phyloP scores from a whole-genome alignment of 805 yeast species.

The Teunomyces lycoperdinae region DNA sequence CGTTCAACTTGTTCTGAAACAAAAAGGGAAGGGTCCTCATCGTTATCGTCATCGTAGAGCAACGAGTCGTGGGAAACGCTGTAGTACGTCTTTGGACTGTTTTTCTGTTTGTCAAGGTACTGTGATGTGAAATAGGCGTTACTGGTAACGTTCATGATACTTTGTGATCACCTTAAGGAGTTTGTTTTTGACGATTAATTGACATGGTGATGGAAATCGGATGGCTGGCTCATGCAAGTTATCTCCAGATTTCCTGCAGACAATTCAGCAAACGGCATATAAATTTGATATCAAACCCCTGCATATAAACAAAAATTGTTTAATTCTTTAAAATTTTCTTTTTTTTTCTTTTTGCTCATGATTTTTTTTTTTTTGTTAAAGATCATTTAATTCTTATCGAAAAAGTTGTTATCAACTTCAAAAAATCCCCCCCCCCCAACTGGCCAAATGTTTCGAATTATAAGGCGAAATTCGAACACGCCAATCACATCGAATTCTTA shows the following conservation, averaged over 20 bases:
- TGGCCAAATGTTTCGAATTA: neutral
- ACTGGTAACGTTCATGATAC: slow-evolving; percentile 37
- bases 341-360: too few species aligned
- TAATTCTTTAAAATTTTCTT: too few species aligned
- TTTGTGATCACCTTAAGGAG: neutral
- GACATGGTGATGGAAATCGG: neutral
- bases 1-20: neutral
- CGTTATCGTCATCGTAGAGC: neutral
- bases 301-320: too few species aligned
- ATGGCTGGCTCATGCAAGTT: slow-evolving; percentile 5
- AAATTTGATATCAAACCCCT: too few species aligned
- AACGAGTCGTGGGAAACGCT: neutral
- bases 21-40: neutral
- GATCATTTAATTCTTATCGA: too few species aligned
- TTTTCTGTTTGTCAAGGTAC: slow-evolving; percentile 26
- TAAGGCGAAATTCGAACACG: neutral
- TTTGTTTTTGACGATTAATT: neutral
- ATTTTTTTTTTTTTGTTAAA: too few species aligned
- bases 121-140: slow-evolving; percentile 39
- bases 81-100: slow-evolving; percentile 6
- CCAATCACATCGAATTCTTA: slow-evolving; percentile 28
- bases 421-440: too few species aligned
- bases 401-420: too few species aligned
- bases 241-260: too few species aligned
- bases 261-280: too few species aligned